Conservation (phyloP, 164 flowering plant species). For the Malania oleifera region DNA sequence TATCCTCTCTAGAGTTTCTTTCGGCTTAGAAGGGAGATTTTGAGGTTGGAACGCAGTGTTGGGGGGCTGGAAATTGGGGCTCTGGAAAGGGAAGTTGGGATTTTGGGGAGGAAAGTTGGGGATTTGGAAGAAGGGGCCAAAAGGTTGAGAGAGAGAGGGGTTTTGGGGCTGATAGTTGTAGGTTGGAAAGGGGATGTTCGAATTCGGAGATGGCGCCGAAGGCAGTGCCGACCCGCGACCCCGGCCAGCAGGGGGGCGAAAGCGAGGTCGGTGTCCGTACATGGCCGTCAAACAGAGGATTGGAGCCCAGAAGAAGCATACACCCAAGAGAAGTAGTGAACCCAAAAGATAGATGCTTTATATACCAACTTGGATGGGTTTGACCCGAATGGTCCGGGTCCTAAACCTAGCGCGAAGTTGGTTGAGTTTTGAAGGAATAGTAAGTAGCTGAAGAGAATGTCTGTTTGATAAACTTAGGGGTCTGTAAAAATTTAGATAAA, state of each 20-base stretch:
- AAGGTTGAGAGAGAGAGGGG: constrained; percentile 3
- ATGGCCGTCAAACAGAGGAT: too few species aligned
- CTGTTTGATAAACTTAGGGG: too few species aligned
- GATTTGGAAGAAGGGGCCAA: neutral
- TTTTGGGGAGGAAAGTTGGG: constrained; percentile 2
- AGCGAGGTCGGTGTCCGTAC: constrained; percentile 19
- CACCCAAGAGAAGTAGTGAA: too few species aligned
- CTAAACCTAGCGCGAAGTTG: too few species aligned
- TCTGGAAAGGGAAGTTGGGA: neutral
- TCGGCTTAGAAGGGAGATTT: constrained; percentile 2
- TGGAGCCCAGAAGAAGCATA: too few species aligned
- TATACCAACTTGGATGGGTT: too few species aligned
- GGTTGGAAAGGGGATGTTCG: constrained; percentile 2
- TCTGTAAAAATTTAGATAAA: too few species aligned
- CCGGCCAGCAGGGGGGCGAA: constrained; percentile 13
- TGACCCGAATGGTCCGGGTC: too few species aligned
- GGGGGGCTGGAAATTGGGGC: neutral
- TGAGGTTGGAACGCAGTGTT: neutral
- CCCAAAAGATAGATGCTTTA: too few species aligned
- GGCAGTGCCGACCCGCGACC: constrained; percentile 4
- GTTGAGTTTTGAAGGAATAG: too few species aligned
- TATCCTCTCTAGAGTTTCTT: constrained; percentile 26
- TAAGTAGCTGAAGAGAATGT: too few species aligned
- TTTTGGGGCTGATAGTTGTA: constrained; percentile 8
- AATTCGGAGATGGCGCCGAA: neutral